Conservation (phyloP, 768 basidiomycete species). For the Glaciozyma martinii region DNA sequence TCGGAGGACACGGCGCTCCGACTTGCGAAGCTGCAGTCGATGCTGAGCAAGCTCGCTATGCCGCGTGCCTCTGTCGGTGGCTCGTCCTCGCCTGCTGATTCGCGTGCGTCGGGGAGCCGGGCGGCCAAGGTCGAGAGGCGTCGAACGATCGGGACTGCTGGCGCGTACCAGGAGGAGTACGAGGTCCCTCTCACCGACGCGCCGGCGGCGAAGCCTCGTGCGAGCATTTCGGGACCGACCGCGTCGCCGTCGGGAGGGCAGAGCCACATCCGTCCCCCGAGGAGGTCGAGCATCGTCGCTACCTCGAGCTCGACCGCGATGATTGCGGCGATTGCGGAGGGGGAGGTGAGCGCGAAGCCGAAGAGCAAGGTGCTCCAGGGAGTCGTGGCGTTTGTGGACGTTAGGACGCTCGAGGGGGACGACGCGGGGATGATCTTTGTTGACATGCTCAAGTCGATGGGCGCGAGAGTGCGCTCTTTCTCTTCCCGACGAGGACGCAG, state of each 20-base stretch:
- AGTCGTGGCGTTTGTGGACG: slow-evolving; percentile 77
- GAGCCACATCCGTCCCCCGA: too few relatives aligned
- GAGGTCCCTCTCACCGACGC: slow-evolving; percentile 1
- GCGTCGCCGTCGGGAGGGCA: background rate
- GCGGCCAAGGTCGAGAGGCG: background rate
- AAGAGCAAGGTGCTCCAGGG: slow-evolving; percentile 50
- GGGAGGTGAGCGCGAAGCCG: slow-evolving; percentile 2
- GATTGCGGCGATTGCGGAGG: background rate
- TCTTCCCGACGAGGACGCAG: background rate
- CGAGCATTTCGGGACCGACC: background rate
- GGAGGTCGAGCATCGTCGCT: background rate
- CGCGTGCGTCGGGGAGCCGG: too few relatives aligned
- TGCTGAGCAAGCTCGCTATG: slow-evolving; percentile 25
- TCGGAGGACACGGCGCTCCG: slow-evolving; percentile 24
- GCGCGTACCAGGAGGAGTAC: background rate
- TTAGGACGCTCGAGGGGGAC: slow-evolving; percentile 62
- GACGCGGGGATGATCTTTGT: slow-evolving; percentile 71
- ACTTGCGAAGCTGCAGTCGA: slow-evolving; percentile 27
- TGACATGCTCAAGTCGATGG: slow-evolving; percentile 69
- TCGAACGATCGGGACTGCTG: background rate
- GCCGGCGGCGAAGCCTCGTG: background rate
- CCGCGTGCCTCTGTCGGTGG: background rate
- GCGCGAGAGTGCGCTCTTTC: slow-evolving; percentile 57
- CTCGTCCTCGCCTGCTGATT: too few relatives aligned
- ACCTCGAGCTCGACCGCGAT: background rate